Evolutionary conservation across 306 rosid genomes (phyloP), one percentile per base, ranked within the genome.

Genomic region (Senna tora): DNA sequence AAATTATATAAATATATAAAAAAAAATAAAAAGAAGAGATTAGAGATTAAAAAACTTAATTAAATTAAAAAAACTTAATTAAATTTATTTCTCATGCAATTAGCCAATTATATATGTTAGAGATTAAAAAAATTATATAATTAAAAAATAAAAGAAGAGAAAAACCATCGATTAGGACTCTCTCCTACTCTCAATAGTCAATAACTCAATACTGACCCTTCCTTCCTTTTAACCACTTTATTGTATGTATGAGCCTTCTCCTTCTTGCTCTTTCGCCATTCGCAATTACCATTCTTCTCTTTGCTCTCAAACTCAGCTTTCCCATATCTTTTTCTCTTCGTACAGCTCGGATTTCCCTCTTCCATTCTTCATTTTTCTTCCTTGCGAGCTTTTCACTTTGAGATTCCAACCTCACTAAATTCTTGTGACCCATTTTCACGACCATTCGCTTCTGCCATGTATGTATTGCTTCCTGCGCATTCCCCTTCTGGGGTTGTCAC

Each of bases 191-290:
- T 41, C 53, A 47, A 47, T 62, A 41, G 51, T 38, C 17, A 41
- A 38, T 67, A 78, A 41, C 34, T 38, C 17, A 41, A 38, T 67
- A 78, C 64, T 76, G 72, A 28, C 74, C 30, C 55, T 75, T 50
- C 67, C 43, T 19, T 38, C 74, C 30, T 38, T 33, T 11, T 36
- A 61, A 61, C 15, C 49, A 38, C 15, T 61, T 61, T 11, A 47
- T 59, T 15, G 43, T 8, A 34, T n/a, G n/a, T n/a, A n/a, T n/a
- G n/a, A n/a, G n/a, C n/a, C n/a, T 10, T 14, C 16, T 14, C 60
- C 19, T 56, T 28, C 39, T 22, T 28, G 41, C 30, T 7, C 38
- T 33, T 15, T 57, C 21, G 28, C 30, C 65, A 14, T 57, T 49
- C 43, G 64, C 55, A 38, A n/a, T 66, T 65, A 30, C 41, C 32